Conservation (phyloP, 352 stramenopile genomes). For the Globisporangium carolinianum region DNA sequence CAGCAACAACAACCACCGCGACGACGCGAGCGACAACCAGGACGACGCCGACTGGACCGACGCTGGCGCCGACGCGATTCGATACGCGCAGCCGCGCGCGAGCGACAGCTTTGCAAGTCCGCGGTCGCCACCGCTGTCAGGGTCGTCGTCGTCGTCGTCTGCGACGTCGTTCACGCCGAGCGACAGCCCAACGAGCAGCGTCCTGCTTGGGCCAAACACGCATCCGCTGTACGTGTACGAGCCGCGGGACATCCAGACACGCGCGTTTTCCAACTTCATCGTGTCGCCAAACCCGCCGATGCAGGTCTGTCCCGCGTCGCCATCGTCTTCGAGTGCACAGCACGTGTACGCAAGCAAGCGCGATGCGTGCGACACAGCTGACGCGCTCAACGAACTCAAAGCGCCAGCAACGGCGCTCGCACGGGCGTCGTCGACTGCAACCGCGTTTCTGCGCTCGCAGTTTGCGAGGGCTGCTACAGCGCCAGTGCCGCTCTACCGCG, state of each 20-base stretch:
- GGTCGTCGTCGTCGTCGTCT: slow-evolving; percentile 5
- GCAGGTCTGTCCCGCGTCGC: slow-evolving; percentile 4
- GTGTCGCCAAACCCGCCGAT: slow-evolving; percentile 13
- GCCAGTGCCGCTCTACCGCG: slow-evolving; percentile 7
- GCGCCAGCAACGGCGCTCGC: slow-evolving; percentile 2
- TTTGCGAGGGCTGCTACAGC: background rate
- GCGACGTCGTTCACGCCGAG: slow-evolving; percentile 7
- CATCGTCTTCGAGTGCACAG: background rate
- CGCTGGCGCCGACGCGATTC: background rate
- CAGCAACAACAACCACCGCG: slow-evolving; percentile 23
- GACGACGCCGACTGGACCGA: slow-evolving; percentile 5
- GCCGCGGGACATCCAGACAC: no score
- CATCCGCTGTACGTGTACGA: background rate
- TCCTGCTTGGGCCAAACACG: background rate
- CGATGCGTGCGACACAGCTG: background rate
- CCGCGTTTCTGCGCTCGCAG: slow-evolving; percentile 10
- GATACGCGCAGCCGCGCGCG: background rate
- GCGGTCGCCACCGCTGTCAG: slow-evolving; percentile 4
- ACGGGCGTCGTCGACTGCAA: slow-evolving; percentile 13
- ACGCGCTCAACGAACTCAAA: slow-evolving; percentile 6
- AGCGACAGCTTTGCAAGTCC: slow-evolving; percentile 3
- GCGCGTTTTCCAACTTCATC: slow-evolving; percentile 11
- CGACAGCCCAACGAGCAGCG: slow-evolving; percentile 8
- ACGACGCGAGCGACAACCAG: slow-evolving; percentile 25
- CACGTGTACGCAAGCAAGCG: no score